phyloP scores from a whole-genome alignment of 306 rosid genomes.

The Cucumis cinereus region DNA sequence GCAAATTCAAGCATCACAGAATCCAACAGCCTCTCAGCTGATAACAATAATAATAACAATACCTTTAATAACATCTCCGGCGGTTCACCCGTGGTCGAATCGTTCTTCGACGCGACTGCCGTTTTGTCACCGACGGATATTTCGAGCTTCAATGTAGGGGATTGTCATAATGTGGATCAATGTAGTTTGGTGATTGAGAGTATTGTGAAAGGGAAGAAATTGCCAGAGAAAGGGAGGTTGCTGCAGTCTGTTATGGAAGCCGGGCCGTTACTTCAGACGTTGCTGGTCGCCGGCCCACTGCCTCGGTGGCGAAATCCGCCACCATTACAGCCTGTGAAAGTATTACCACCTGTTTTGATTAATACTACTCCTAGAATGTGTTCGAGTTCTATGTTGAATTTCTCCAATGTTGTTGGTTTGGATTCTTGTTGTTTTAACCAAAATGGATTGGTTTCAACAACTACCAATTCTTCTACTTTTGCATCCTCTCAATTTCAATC shows the following conservation, averaged over 20 bases:
- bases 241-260: constrained; percentile 46
- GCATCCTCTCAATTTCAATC: constrained; percentile 1
- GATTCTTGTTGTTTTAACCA: constrained; percentile 12
- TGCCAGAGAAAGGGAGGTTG: constrained; percentile 59
- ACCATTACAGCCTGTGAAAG: constrained; percentile 26
- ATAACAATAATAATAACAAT: not conserved
- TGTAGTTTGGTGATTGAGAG: constrained; percentile 22
- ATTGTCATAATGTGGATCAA: constrained; percentile 26
- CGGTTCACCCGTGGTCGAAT: constrained; percentile 46
- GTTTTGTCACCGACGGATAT: constrained; percentile 48
- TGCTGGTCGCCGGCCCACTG: constrained; percentile 49
- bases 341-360: constrained; percentile 37
- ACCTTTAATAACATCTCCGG: no score
- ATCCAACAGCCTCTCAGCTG: constrained; percentile 24
- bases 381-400: constrained; percentile 49
- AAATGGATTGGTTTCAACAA: not conserved
- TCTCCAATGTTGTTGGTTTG: constrained; percentile 4
- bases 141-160: constrained; percentile 40
- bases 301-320: constrained; percentile 80
- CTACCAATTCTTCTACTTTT: constrained; percentile 8
- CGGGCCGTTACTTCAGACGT: constrained; percentile 54
- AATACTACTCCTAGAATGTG: constrained; percentile 24
- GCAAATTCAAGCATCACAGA: constrained; percentile 32
- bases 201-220: constrained; percentile 21
- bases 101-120: constrained; percentile 26